These are phyloP conservation scores for Leishmania guyanensis DNA, from an alignment of 208 protist genomes.

Conservation along the genomic window DNA sequence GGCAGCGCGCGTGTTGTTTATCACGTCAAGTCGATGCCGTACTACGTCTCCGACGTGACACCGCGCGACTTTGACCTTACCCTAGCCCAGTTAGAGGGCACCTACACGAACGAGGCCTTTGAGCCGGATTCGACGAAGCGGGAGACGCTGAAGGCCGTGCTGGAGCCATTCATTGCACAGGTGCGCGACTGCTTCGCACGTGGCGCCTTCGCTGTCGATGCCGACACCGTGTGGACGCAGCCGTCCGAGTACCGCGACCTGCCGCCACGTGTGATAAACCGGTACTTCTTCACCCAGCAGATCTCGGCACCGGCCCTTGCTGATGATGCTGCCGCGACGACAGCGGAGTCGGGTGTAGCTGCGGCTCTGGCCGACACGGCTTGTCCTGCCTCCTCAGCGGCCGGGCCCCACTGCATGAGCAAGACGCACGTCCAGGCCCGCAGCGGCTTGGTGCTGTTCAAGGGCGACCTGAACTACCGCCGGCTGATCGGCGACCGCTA, in stretches of 20 bases:
- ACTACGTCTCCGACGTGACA: constrained; percentile 91
- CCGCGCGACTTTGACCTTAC: constrained; percentile 71
- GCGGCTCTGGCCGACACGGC: constrained; percentile 8
- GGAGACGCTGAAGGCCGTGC: constrained; percentile 17
- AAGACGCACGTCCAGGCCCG: constrained; percentile 42
- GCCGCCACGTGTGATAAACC: constrained; percentile 77
- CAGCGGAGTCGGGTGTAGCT: constrained; percentile 6
- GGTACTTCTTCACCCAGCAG: constrained; percentile 80
- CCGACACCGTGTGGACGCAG: constrained; percentile 83
- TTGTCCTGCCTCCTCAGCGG: constrained; percentile 14
- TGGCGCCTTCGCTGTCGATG: constrained; percentile 56
- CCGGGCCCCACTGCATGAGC: constrained; percentile 42
- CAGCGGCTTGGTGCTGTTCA: constrained; percentile 82
- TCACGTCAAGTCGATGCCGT: constrained; percentile 89
- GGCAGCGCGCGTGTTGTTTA: constrained; percentile 43
- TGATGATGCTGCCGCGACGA: constrained; percentile 13
- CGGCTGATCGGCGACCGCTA: constrained; percentile 89
- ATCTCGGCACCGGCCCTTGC: constrained; percentile 21
- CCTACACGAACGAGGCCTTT: constrained; percentile 20
- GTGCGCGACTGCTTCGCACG: constrained; percentile 46
- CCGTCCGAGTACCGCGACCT: constrained; percentile 89
- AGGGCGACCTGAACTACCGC: constrained; percentile 92
- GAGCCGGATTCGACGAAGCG: constrained; percentile 34
- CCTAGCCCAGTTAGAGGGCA: constrained; percentile 45
- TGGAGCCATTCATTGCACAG: constrained; percentile 55